A percentile compares a stretch with the other conserved stretches of the same genome.
Conservation (phyloP, 2,329 filamentous ascomycete genomes). For the Dactylella cylindrospora region DNA sequence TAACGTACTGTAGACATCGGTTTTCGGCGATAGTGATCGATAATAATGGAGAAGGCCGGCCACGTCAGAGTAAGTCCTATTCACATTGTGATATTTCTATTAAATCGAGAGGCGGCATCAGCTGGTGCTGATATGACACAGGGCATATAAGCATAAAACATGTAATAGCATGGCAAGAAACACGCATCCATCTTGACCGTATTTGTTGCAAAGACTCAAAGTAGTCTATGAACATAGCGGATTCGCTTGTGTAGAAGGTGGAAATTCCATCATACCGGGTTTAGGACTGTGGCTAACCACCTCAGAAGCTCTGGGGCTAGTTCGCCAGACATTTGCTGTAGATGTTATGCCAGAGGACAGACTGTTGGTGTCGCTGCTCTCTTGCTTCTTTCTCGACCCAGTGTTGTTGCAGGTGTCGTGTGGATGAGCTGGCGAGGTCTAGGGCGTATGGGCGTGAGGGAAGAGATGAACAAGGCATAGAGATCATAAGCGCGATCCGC, state of each 20-base stretch:
- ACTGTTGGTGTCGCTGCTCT: no score
- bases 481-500: no score
- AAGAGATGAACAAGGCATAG: no score
- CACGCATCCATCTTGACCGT: no score
- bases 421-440: no score
- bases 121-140: background rate
- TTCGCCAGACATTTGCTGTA: conserved; percentile 26
- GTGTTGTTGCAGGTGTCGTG: no score
- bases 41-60: conserved; percentile 78
- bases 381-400: no score
- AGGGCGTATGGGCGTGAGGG: no score
- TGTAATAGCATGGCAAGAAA: no score
- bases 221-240: background rate
- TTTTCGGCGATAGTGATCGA: conserved; percentile 77
- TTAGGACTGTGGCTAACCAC: conserved; percentile 38
- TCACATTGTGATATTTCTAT: conserved; percentile 91
- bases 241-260: background rate
- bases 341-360: no score
- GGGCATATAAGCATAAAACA: no score
- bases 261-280: conserved; percentile 36
- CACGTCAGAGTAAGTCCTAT: conserved; percentile 88
- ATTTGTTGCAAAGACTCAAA: no score
- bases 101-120: background rate
- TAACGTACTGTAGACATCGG: conserved; percentile 86
- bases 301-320: conserved; percentile 42